Base-by-base conservation (phyloP, 2,329 filamentous ascomycete genomes). In the Talaromyces sp. region DNA sequence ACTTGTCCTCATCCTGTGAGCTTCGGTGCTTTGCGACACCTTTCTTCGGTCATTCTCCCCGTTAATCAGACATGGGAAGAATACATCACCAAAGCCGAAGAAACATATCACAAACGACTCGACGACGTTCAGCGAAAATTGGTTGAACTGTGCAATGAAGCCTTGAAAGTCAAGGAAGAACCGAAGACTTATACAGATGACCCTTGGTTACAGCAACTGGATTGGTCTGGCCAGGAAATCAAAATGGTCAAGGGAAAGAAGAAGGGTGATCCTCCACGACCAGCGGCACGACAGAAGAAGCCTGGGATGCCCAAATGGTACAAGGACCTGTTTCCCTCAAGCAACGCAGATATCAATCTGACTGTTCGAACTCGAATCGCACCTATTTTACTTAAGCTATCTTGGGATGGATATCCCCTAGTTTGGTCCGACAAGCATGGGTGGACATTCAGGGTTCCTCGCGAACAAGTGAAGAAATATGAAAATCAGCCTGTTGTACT, bases 291-390 rank as follows among this genome's bases (percentile, higher is more conserved):
- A 41, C 94, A 99, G 70, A 99, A 97, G 79, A 91, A 88, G 75
- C 92, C 93, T 0, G 94, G 94, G 13, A 94, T 90, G 88, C 94
- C 94, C 0, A 82, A 89, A 60, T 99, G 94, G 94, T 99, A 96
- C 75, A 97, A 94, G 67, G 91, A 91, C 69, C 78, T 99, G 1
- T 96, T 95, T 63, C 64, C 82, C 1, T 91, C 85, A 51, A 86
- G 76, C 20, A 83, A 86, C 53, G 76, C 81, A 8, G 40, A 73
- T 0, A 94, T 97, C 52, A 86, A 80, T 54, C 77, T 99, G 16
- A 90, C 90, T 0, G 92, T 97, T 0, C 85, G 95, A 41, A 95
- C 91, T 30, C 85, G 95, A 48, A 86, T 97, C 64, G 89, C 94
- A 1, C 91, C 94, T 0, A 76, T 99, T 16, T 76, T 99, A 11